Conservation (phyloP, 768 basidiomycete species). For the Naganishia vaughanmartiniae region DNA sequence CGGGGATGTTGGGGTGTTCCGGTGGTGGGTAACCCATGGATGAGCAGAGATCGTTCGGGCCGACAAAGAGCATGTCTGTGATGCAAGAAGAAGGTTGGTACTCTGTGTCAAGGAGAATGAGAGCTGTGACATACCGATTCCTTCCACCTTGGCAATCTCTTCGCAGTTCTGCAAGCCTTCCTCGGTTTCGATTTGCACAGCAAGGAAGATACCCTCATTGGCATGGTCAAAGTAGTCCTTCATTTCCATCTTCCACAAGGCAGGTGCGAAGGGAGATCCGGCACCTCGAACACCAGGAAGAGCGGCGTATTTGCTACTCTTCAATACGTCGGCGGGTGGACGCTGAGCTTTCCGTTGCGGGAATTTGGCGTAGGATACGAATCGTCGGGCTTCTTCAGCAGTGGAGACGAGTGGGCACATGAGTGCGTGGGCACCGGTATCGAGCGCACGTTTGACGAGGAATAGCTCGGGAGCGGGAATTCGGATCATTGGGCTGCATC, state of each 20-base stretch:
- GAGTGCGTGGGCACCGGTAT: slow-evolving; percentile 38
- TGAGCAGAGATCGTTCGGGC: slow-evolving; percentile 42
- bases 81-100: background rate
- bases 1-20: slow-evolving; percentile 37
- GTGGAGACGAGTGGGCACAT: slow-evolving; percentile 36
- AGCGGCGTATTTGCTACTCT: slow-evolving; percentile 27
- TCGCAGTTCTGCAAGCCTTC: slow-evolving; percentile 43
- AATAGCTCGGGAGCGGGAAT: slow-evolving; percentile 36
- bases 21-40: slow-evolving; percentile 36
- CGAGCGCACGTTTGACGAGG: slow-evolving; percentile 41
- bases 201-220: slow-evolving; percentile 36
- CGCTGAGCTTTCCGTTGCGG: slow-evolving; percentile 30
- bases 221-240: slow-evolving; percentile 35
- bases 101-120: background rate
- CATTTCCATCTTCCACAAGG: slow-evolving; percentile 36
- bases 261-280: slow-evolving; percentile 38
- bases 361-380: slow-evolving; percentile 38
- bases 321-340: slow-evolving; percentile 10
- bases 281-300: slow-evolving; percentile 40
- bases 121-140: slow-evolving; percentile 36
- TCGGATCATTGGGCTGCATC: slow-evolving; percentile 40
- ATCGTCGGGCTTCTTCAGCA: slow-evolving; percentile 34
- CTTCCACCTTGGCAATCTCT: slow-evolving; percentile 43
- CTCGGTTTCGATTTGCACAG: slow-evolving; percentile 44
- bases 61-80: slow-evolving; percentile 41